Base-by-base conservation (phyloP, 1,139 yeast genomes). In the Pichia sp. region DNA sequence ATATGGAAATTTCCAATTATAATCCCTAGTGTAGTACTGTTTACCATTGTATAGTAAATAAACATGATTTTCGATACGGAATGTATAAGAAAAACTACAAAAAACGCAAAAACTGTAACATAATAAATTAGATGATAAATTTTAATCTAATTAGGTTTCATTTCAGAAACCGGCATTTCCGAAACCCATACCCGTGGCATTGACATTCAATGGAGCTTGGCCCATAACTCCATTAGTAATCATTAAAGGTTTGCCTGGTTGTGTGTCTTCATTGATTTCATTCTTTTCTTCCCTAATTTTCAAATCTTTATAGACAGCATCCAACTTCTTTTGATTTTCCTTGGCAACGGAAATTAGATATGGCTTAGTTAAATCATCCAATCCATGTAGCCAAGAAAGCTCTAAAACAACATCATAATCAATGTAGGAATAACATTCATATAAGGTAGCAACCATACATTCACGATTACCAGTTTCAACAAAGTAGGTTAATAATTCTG, bases 391-490 rank as follows among this genome's bases (percentile, higher is more conserved):
- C 98, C 98, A 91, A 33, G 95, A 73, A 52, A 88, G 68, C 63
- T 91, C 98, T 54, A 82, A 67, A 22, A 91, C 96, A 55, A 82
- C 81, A 59, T 91, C 98, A 52, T 77, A 78, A 43, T 79, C 77
- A 52, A 91, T 71, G 56, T 79, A 70, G 44, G 84, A 86, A 63
- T 91, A 93, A 56, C 94, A 84, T 6, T 89, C 71, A 66, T 83
- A 93, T 56, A 93, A 72, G 48, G 89, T 75, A 10, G 96, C 97
- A 55, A 88, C 85, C 60, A 86, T 85, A 58, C 96, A 86, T 68
- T 91, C 98, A 64, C 83, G 88, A 68, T 91, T 91, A 56, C 96
- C 98, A 36, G 95, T 88, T 58, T 89, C 97, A 47, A 93, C 97
- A 63, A 91, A 91, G 68, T 91, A 93, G 47, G 83, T 77, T 60